Evolutionary conservation across 805 yeast genomes (phyloP).

Genomic region (Ogataea kodamae): DNA sequence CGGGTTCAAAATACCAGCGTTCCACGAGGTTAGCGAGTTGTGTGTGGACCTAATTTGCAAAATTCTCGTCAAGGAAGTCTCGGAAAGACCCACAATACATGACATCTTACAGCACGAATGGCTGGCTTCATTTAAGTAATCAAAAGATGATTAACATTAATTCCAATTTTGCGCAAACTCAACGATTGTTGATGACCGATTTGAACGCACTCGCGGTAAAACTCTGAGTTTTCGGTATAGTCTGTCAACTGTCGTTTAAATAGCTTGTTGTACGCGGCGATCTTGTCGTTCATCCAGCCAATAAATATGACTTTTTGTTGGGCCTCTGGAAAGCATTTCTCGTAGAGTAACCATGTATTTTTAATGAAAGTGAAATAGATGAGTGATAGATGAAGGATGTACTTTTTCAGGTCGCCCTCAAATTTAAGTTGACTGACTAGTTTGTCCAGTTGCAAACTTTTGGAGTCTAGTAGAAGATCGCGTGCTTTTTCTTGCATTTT

Average conservation of each 20-base stretch:
- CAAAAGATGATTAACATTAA: conserved; percentile 71
- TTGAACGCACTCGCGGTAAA: conserved; percentile 53
- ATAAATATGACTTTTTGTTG: conserved; percentile 40
- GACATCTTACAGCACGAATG: conserved; percentile 71
- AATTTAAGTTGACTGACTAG: conserved; percentile 49
- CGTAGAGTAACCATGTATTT: conserved; percentile 54
- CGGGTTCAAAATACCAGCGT: conserved; percentile 63
- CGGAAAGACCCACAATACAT: conserved; percentile 67
- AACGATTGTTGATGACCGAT: conserved; percentile 56
- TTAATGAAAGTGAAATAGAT: conserved; percentile 59
- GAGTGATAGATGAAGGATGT: conserved; percentile 58
- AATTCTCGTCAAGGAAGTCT: conserved; percentile 67
- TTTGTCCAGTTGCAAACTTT: conserved; percentile 44
- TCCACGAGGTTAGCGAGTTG: conserved; percentile 51
- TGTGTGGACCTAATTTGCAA: conserved; percentile 57
- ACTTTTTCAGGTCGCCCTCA: conserved; percentile 51
- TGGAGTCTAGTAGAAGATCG: conserved; percentile 44
- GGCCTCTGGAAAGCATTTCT: conserved; percentile 41
- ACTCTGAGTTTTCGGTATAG: conserved; percentile 48
- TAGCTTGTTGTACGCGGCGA: conserved; percentile 53
- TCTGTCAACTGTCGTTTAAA: conserved; percentile 68
- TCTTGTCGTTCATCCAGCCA: conserved; percentile 72
- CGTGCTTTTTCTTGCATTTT: conserved; percentile 47
- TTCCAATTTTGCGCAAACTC: conserved; percentile 59
- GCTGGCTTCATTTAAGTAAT: conserved; percentile 36